phyloP scores from a whole-genome alignment of 176 grass and related monocot genomes.

The Pharus latifolius region DNA sequence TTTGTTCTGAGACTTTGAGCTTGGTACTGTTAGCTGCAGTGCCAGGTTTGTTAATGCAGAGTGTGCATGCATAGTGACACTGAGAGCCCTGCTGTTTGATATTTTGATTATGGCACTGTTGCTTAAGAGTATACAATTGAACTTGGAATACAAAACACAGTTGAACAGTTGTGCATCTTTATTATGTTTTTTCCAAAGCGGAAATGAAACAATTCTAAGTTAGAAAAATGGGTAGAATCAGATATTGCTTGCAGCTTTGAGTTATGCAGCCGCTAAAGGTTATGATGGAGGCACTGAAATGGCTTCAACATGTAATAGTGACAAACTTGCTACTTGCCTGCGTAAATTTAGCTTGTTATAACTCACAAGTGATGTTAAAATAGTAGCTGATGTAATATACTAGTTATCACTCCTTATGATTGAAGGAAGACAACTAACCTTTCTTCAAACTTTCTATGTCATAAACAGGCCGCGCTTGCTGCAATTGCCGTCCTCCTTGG shows the following conservation, averaged over 20 bases:
- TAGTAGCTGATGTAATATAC: not conserved
- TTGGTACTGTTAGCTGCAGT: not conserved
- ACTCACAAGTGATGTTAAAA: not conserved
- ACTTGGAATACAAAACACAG: not conserved
- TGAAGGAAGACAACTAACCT: slow-evolving; percentile 4
- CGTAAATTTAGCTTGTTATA: not conserved
- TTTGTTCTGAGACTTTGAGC: not conserved
- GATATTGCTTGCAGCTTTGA: not conserved
- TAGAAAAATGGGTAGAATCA: not conserved
- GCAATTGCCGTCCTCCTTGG: slow-evolving; percentile 63
- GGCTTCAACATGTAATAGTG: not conserved
- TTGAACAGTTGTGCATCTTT: not conserved
- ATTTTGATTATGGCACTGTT: not conserved
- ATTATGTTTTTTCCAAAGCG: not conserved
- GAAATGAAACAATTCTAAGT: too few relatives aligned
- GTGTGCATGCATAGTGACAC: not conserved
- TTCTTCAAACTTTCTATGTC: slow-evolving; percentile 13
- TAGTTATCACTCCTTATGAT: not conserved
- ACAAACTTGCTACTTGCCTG: not conserved
- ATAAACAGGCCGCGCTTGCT: slow-evolving; percentile 51
- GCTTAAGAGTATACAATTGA: not conserved
- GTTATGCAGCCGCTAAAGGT: not conserved
- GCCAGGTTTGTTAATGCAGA: not conserved
- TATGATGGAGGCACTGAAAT: not conserved
- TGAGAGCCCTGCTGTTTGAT: not conserved